Base-by-base conservation (phyloP, 495 filamentous ascomycete species). In the Jackrogersella minutella region DNA sequence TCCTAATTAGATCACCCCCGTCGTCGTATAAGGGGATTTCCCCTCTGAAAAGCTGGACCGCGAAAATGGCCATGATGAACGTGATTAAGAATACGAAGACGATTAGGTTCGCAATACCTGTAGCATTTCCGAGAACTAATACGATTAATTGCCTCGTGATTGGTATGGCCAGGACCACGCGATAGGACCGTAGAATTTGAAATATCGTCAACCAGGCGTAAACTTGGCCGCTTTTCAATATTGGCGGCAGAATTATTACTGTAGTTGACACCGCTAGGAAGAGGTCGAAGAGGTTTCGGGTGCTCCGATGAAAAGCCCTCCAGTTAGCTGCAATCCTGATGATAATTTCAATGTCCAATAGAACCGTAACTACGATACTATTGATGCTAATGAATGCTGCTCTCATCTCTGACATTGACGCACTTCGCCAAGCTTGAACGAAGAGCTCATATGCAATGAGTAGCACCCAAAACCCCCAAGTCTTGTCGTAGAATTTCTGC, bases 61-160 rank as follows among this genome's bases (percentile, higher is more conserved):
- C 95, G 68, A 99, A 96, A 41, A 99, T 95, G 6, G 95, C 88
- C 64, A 91, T 90, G 16, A 99, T 83, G 68, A 96, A 98, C 13
- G 93, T 97, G 66, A 98, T 91, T 53, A 99, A 83, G 77, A 97
- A 94, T 66, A 98, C 91, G 74, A 99, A 99, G 7, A 97, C 81
- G 73, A 99, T 95, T 40, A 99, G 81, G 76, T 99, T 99, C 16
- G 91, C 84, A 53, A 99, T 85, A 88, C 95, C 95, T 31, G 87
- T 85, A n/a, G 91, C 87, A 70, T 97, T 97, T 63, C 96, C 90
- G 46, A 98, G 85, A 6, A 98, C 96, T 36, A 95, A 83, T 58
- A 87, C 81, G 68, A 99, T 95, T 37, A 99, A 83, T 60, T 91
- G 88, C 56, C 88, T 84, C 0, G 93, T 98, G 58, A 97, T 85